phyloP scores from a whole-genome alignment of 1,284 basidiomycete species.

The Malassezia dermatis region DNA sequence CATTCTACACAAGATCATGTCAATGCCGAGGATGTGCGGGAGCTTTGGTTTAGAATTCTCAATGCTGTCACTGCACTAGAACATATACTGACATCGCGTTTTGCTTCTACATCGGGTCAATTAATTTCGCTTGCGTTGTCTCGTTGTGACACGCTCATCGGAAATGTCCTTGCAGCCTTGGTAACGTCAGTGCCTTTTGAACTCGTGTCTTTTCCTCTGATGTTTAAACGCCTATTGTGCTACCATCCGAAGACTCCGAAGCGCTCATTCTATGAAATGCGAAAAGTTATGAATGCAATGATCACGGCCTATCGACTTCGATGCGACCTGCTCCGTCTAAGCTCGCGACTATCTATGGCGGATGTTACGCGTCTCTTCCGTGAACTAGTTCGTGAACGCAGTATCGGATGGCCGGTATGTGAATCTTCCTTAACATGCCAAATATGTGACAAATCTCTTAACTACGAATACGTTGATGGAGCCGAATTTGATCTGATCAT shows the following conservation, averaged over 20 bases:
- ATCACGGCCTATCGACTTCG: conserved; percentile 84
- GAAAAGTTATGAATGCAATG: conserved; percentile 82
- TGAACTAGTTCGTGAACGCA: conserved; percentile 8
- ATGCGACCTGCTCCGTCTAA: conserved; percentile 63
- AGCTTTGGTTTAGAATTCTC: conserved; percentile 79
- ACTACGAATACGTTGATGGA: background rate
- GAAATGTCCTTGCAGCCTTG: conserved; percentile 60
- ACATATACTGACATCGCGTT: conserved; percentile 50
- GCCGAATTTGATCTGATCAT: background rate
- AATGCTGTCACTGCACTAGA: conserved; percentile 68
- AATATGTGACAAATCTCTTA: background rate
- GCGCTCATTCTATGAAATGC: conserved; percentile 71
- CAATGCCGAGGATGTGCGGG: conserved; percentile 56
- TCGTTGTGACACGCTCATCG: conserved; percentile 52
- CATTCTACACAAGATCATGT: conserved; percentile 21
- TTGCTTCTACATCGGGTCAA: background rate
- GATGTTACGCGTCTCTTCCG: conserved; percentile 13
- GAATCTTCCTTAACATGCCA: background rate
- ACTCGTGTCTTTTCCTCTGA: conserved; percentile 74
- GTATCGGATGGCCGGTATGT: background rate
- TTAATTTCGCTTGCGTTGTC: background rate
- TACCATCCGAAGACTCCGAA: conserved; percentile 47
- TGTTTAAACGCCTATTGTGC: conserved; percentile 75
- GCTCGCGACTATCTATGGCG: conserved; percentile 3
- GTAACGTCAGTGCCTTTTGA: conserved; percentile 71